Evolutionary conservation across 176 grass and related monocot species (phyloP).

Genomic region (Phragmites australis): DNA sequence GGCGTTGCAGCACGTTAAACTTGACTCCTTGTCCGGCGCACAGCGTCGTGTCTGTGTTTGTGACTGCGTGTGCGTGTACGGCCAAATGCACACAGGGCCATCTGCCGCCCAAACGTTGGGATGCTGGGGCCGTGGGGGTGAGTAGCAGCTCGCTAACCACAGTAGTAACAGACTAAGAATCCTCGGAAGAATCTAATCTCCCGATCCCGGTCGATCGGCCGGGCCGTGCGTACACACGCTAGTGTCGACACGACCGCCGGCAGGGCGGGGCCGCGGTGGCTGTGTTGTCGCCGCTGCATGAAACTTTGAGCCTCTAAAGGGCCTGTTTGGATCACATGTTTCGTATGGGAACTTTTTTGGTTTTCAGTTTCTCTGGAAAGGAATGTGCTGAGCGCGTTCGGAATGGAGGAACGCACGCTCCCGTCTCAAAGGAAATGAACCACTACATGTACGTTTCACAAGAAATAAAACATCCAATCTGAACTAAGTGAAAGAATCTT

Average conservation of each 20-base stretch:
- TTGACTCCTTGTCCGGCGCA: not conserved
- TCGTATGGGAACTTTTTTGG: too few species aligned
- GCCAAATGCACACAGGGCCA: not conserved
- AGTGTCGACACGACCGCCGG: constrained; percentile 34
- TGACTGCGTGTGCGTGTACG: not conserved
- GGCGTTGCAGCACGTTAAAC: not conserved
- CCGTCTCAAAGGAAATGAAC: too few species aligned
- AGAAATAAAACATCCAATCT: too few species aligned
- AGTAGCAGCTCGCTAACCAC: not conserved
- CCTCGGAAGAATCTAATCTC: not conserved
- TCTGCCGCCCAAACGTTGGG: not conserved
- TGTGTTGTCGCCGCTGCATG: constrained; percentile 12
- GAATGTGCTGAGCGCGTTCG: too few species aligned
- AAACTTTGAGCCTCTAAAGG: too few species aligned
- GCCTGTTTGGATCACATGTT: too few species aligned
- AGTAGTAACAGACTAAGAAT: too few species aligned
- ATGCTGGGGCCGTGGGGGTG: not conserved
- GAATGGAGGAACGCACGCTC: too few species aligned
- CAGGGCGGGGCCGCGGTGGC: constrained; percentile 27
- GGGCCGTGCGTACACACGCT: not conserved
- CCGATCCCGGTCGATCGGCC: not conserved
- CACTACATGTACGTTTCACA: too few species aligned
- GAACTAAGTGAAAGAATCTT: too few species aligned
- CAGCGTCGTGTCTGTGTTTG: not conserved
- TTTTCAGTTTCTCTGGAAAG: too few species aligned